Evolutionary conservation across 2,329 filamentous ascomycete genomes (phyloP).

Genomic region (Fusarium oxysporum): DNA sequence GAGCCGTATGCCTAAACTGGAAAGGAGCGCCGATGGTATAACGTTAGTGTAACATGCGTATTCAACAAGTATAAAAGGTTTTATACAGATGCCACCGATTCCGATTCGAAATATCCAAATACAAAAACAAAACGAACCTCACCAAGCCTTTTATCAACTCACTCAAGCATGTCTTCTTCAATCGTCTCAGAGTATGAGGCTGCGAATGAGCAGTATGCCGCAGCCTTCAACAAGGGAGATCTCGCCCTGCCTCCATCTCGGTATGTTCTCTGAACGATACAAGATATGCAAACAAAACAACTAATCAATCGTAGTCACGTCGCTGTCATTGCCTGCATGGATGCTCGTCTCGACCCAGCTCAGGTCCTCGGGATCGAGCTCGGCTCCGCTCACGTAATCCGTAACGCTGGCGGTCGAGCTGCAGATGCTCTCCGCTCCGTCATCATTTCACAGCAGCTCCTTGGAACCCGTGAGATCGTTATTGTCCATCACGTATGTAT

Average conservation of each 20-base stretch:
- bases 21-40: neutral
- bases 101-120: too few species aligned
- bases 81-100: neutral
- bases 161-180: slow-evolving; percentile 28
- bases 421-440: slow-evolving; percentile 78
- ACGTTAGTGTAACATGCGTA: neutral
- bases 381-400: slow-evolving; percentile 84
- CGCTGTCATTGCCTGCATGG: slow-evolving; percentile 79
- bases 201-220: slow-evolving; percentile 38
- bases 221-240: slow-evolving; percentile 38
- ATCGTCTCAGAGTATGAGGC: slow-evolving; percentile 41
- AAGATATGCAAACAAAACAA: too few species aligned
- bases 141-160: too few species aligned
- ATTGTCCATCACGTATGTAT: slow-evolving; percentile 71
- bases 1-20: neutral
- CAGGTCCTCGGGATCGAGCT: slow-evolving; percentile 37
- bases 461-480: slow-evolving; percentile 80
- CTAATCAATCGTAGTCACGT: slow-evolving; percentile 44
- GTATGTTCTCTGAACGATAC: slow-evolving; percentile 5
- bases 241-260: slow-evolving; percentile 41
- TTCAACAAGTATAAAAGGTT: neutral
- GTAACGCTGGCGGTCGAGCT: slow-evolving; percentile 77
- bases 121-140: neutral
- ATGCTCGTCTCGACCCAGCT: slow-evolving; percentile 74
- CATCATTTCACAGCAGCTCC: slow-evolving; percentile 81